Evolutionary conservation across 768 basidiomycete genomes (phyloP), one percentile per base, ranked within the genome.

Genomic region (Xerocomellus chrysenteron): DNA sequence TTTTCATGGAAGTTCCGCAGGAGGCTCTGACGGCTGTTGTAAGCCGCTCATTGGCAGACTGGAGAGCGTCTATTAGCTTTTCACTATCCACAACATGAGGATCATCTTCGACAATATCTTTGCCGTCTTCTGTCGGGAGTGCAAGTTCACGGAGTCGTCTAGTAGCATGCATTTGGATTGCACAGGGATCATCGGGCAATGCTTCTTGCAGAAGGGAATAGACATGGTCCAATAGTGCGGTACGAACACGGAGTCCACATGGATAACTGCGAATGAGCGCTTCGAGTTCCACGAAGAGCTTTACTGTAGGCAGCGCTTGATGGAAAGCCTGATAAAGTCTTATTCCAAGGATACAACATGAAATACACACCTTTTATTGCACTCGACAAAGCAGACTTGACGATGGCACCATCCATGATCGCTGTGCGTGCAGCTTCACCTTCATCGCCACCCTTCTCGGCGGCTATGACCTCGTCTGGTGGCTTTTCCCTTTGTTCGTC

Each of bases 361-460:
- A 55, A 37, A 32, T 50, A 71, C 69, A 57, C 68, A 87, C 93
- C 89, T 82, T 87, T 78, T 12, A 78, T 81, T 32, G 93, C 93
- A 60, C 81, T 87, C 19, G 78, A 74, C 47, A 94, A 82, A n/a
- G 90, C 90, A 43, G 85, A 80, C 67, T 82, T 85, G 39, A 91
- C 88, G 63, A 93, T 91, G 4, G 81, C 90, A 26, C 92, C 92
- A 49, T 85, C 76, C 79, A 93, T 80, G 66, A 94, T 84, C 42
- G 81, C 81, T 65, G 76, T 76, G 49, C 88, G 78, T 19, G 88
- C 88, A 43, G 77, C 77, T 52, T 81, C 78, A 33, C 76, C 76
- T 47, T 81, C 80, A 39, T 75, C 78, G 16, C 75, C 79, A 35
- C 74, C 75, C 43, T 75, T 71, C 4, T 68, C 74, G 32, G 70